Evolutionary conservation across 1,139 yeast genomes (phyloP).

Genomic region (Geotrichum histeridarum): DNA sequence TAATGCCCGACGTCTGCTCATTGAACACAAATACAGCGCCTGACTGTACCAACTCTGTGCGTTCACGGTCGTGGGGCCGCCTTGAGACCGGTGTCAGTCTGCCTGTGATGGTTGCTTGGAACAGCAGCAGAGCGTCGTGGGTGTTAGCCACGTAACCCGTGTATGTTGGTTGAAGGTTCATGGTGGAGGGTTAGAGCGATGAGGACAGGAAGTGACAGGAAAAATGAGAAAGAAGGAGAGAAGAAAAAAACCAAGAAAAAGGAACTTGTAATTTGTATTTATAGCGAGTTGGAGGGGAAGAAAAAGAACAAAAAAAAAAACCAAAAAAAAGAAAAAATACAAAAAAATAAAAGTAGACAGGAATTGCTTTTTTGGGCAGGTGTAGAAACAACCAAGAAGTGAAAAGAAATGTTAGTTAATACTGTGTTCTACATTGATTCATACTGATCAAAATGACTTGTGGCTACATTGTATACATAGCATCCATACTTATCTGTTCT

Average conservation of each 20-base stretch:
- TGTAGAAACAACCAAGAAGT: too few relatives aligned
- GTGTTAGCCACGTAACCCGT: conserved; percentile 76
- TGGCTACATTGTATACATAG: too few relatives aligned
- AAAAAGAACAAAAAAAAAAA: background rate
- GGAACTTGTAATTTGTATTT: background rate
- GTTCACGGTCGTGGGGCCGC: conserved; percentile 78
- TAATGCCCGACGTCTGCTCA: conserved; percentile 77
- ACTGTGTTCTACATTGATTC: too few relatives aligned
- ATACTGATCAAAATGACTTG: too few relatives aligned
- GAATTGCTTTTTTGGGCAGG: background rate
- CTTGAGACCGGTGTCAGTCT: conserved; percentile 62
- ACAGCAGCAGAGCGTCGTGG: conserved; percentile 74
- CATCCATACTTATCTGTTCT: too few relatives aligned
- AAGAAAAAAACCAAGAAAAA: background rate
- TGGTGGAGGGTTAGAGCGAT: conserved; percentile 9
- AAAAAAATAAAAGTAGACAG: background rate
- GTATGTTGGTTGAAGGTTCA: conserved; percentile 53
- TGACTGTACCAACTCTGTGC: conserved; percentile 58
- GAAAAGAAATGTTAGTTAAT: too few relatives aligned
- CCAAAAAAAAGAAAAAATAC: background rate
- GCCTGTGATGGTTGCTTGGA: conserved; percentile 69
- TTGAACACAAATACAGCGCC: conserved; percentile 83
- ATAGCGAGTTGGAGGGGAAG: background rate
- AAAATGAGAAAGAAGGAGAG: background rate
- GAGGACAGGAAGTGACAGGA: background rate